Base-by-base conservation (phyloP, 2,329 filamentous ascomycete genomes). In the Teratosphaeriaceae sp. region DNA sequence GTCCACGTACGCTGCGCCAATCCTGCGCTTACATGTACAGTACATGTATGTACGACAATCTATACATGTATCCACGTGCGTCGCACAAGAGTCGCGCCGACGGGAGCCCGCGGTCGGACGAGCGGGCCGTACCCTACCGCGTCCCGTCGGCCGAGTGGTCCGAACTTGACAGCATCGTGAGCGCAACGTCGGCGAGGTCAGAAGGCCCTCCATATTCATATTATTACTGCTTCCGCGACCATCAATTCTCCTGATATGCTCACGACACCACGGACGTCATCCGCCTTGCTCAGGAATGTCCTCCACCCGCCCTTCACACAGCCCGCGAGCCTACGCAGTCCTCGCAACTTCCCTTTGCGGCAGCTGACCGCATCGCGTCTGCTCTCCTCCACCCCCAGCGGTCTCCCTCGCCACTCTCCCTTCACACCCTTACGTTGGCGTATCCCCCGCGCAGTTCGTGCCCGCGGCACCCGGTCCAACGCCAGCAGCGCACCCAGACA, bases 401-500 rank as follows among this genome's bases (percentile, higher is more conserved):
- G 35, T 11, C 3, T 15, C 35, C 21, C 4, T 3, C 12, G 35
- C 3, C 22, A 22, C n/a, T 9, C n/a, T 12, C 4, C 16, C 11
- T 12, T 11, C 11, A 13, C 20, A 4, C 19, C n/a, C 19, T 20
- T 5, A 12, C 3, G 6, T 9, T 6, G 9, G 8, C 31, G 31
- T 9, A 34, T 5, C 20, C 6, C 18, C 9, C 15, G 8, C 11
- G 3, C 12, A 7, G 9, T 9, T 13, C n/a, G 7, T 18, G 20
- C 5, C 18, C 51, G 50, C 11, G 44, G 44, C 23, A 38, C 54
- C 23, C 52, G 54, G 35, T 50, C 48, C 35, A 44, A 49, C 34
- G 67, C 68, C 47, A 60, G 60, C 54, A 65, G 66, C 38, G 52
- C 62, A 52, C 50, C 59, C 13, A 56, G 61, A 27, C 55, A 58